Percentiles rank a stretch among this genome's conserved stretches.
Conservation (phyloP, 805 yeast species). For the Metschnikowia arizonensis region DNA sequence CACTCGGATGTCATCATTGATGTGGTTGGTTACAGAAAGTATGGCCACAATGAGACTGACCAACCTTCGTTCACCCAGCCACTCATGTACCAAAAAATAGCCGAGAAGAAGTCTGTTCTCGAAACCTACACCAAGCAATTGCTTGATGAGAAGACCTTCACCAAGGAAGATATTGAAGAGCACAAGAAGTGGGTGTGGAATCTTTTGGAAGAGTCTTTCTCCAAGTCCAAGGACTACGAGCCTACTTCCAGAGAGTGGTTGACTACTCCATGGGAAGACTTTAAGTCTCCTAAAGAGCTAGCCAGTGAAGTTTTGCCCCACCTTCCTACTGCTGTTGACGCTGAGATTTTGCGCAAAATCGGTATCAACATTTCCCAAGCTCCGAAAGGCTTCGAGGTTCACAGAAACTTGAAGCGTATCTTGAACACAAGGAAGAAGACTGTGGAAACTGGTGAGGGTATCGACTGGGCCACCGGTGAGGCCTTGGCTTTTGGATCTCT, state of each 20-base stretch:
- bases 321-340: conserved; percentile 88
- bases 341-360: conserved; percentile 63
- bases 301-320: conserved; percentile 95
- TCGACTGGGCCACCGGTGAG: conserved; percentile 99
- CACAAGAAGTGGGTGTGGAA: conserved; percentile 99
- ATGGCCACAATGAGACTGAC: conserved; percentile 99
- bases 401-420: conserved; percentile 94
- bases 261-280: conserved; percentile 98
- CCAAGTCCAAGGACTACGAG: conserved; percentile 81
- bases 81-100: conserved; percentile 88
- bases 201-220: conserved; percentile 83
- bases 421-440: conserved; percentile 82
- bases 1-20: conserved; percentile 95
- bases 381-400: conserved; percentile 86
- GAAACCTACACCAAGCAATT: conserved; percentile 81
- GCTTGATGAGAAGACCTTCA: conserved; percentile 81
- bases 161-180: conserved; percentile 85
- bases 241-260: conserved; percentile 97
- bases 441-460: conserved; percentile 83
- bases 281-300: conserved; percentile 94
- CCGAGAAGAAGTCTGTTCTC: conserved; percentile 82
- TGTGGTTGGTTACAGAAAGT: conserved; percentile 96
- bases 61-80: conserved; percentile 99
- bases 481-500: conserved; percentile 96
- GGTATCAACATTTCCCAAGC: conserved; percentile 77